A percentile compares a stretch with the other conserved stretches of the same genome.
Evolutionary conservation across 306 rosid genomes (phyloP).

Genomic region (Cucurbita maxima): DNA sequence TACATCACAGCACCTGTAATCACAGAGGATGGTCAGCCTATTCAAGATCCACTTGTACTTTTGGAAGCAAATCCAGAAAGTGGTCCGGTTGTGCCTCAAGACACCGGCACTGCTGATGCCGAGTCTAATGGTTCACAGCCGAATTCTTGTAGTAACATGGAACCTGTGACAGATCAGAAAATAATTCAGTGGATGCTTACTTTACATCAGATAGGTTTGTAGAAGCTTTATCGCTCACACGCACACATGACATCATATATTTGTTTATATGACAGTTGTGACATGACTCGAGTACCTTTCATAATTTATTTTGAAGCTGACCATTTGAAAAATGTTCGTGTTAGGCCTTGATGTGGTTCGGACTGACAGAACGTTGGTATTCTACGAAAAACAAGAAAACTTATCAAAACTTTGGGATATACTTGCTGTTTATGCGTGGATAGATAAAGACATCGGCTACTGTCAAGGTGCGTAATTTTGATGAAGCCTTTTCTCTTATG

Average conservation of each 20-base stretch:
- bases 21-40: conserved; percentile 66
- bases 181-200: conserved; percentile 89
- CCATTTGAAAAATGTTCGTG: conserved; percentile 6
- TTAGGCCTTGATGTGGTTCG: conserved; percentile 97
- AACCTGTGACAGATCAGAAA: conserved; percentile 45
- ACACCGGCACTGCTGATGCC: conserved; percentile 6
- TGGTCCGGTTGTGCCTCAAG: conserved; percentile 27
- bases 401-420: conserved; percentile 94
- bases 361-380: conserved; percentile 88
- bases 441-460: conserved; percentile 85
- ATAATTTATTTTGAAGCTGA: not conserved
- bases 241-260: not conserved
- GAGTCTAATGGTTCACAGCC: conserved; percentile 12
- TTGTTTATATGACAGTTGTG: not conserved
- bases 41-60: conserved; percentile 65
- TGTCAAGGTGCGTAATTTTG: conserved; percentile 67
- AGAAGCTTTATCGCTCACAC: not conserved
- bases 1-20: conserved; percentile 81
- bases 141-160: conserved; percentile 20
- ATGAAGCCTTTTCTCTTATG: not conserved
- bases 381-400: conserved; percentile 81
- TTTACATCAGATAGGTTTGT: conserved; percentile 94
- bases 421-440: conserved; percentile 93
- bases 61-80: conserved; percentile 43
- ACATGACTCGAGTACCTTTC: not conserved